These are phyloP conservation scores for Xylaria telfairii DNA, from an alignment of 495 filamentous ascomycete genomes.

Conservation along the genomic window DNA sequence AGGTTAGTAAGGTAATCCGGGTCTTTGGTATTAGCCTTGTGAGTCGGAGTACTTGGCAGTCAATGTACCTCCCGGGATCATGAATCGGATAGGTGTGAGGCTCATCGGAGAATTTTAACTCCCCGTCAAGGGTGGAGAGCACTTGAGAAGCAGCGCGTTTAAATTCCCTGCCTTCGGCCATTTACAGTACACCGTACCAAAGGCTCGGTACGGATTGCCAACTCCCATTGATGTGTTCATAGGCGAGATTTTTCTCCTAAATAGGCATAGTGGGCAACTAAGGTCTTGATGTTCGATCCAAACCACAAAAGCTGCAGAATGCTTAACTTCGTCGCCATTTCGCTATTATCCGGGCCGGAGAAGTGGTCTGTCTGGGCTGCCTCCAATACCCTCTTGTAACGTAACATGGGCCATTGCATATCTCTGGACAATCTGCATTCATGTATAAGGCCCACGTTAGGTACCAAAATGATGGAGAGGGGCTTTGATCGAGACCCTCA, in stretches of 20 bases:
- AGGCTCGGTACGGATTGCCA: not conserved
- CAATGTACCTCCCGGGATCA: slow-evolving; percentile 15
- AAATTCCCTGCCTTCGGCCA: not conserved
- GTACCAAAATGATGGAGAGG: not conserved
- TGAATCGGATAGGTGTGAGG: slow-evolving; percentile 22
- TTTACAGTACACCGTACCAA: not conserved
- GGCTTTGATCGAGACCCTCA: not conserved
- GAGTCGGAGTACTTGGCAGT: slow-evolving; percentile 12
- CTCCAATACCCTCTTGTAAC: not conserved
- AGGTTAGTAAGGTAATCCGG: slow-evolving; percentile 21
- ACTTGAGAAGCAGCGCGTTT: not conserved
- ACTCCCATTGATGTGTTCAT: not conserved
- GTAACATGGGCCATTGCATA: not conserved
- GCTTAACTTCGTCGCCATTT: not conserved
- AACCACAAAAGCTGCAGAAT: not conserved
- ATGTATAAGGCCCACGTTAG: not conserved
- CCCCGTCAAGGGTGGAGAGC: slow-evolving; percentile 10
- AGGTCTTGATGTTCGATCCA: not conserved
- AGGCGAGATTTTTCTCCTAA: not conserved
- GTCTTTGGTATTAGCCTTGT: slow-evolving; percentile 12
- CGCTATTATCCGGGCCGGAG: not conserved
- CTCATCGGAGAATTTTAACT: slow-evolving; percentile 13
- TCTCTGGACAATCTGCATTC: not conserved
- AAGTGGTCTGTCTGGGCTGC: not conserved
- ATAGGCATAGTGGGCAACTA: not conserved